A percentile compares a stretch with the other conserved stretches of the same genome.
These are phyloP conservation scores for Boletus tomentosulus DNA, from an alignment of 768 basidiomycete species.

Conservation along the genomic window DNA sequence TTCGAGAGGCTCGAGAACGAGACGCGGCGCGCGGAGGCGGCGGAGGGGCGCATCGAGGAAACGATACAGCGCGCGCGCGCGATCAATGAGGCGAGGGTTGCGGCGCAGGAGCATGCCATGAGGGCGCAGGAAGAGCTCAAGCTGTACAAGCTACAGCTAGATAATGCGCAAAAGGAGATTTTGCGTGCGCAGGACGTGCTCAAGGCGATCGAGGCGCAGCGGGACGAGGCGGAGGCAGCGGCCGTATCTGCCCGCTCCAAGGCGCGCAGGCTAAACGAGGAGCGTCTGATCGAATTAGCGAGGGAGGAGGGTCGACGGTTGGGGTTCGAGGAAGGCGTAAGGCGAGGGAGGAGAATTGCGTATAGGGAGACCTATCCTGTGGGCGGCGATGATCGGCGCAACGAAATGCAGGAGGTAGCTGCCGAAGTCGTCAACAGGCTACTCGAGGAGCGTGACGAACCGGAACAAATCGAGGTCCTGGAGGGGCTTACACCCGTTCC, in stretches of 20 bases:
- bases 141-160: constrained; percentile 55
- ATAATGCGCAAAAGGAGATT: constrained; percentile 58
- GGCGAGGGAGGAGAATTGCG: constrained; percentile 31
- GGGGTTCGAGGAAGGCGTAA: constrained; percentile 51
- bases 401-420: constrained; percentile 20
- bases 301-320: constrained; percentile 50
- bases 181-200: constrained; percentile 50
- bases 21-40: constrained; percentile 33
- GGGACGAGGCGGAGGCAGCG: constrained; percentile 46
- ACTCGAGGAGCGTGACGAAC: constrained; percentile 21
- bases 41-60: constrained; percentile 32
- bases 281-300: constrained; percentile 45
- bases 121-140: constrained; percentile 45
- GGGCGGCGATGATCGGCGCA: constrained; percentile 10
- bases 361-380: constrained; percentile 24
- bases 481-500: constrained; percentile 12
- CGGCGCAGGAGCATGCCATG: constrained; percentile 28
- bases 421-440: constrained; percentile 19
- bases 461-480: constrained; percentile 21
- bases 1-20: constrained; percentile 38
- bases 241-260: constrained; percentile 43
- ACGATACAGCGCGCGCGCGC: constrained; percentile 26
- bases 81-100: constrained; percentile 30
- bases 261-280: constrained; percentile 43
- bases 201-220: constrained; percentile 43